These are phyloP conservation scores for Tricladium varicosporioides DNA, from an alignment of 2,329 filamentous ascomycete genomes.

Conservation along the genomic window DNA sequence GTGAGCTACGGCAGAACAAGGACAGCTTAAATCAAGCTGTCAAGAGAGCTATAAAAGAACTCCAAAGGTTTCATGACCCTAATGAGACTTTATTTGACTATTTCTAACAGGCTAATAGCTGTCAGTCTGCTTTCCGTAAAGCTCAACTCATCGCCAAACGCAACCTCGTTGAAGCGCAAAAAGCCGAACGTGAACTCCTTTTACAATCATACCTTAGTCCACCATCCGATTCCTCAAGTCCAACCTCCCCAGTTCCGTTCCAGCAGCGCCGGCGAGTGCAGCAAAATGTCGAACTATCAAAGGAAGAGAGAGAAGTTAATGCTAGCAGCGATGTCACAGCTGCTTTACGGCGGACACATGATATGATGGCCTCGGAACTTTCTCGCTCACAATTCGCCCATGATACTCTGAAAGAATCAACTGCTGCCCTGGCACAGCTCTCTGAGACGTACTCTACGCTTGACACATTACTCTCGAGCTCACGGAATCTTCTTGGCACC, in stretches of 20 bases:
- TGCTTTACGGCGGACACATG: constrained; percentile 80
- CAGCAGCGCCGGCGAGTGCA: constrained; percentile 27
- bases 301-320: constrained; percentile 70
- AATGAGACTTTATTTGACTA: neutral
- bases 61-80: constrained; percentile 55
- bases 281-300: constrained; percentile 32
- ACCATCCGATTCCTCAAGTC: constrained; percentile 23
- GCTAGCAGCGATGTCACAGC: constrained; percentile 82
- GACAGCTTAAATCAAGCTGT: constrained; percentile 65
- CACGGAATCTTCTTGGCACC: constrained; percentile 71
- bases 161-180: constrained; percentile 69
- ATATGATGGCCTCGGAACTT: constrained; percentile 81
- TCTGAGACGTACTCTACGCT: constrained; percentile 79
- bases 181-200: constrained; percentile 73
- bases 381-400: constrained; percentile 85
- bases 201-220: constrained; percentile 60
- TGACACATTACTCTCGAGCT: constrained; percentile 72
- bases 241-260: constrained; percentile 37
- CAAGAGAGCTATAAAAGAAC: constrained; percentile 64
- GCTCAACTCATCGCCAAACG: constrained; percentile 79
- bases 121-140: constrained; percentile 65
- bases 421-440: constrained; percentile 75
- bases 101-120: constrained; percentile 15
- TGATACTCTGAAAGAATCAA: constrained; percentile 82
- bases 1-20: constrained; percentile 59